These are phyloP conservation scores for Breynia disticha DNA, from an alignment of 441 rosid species.

Conservation along the genomic window DNA sequence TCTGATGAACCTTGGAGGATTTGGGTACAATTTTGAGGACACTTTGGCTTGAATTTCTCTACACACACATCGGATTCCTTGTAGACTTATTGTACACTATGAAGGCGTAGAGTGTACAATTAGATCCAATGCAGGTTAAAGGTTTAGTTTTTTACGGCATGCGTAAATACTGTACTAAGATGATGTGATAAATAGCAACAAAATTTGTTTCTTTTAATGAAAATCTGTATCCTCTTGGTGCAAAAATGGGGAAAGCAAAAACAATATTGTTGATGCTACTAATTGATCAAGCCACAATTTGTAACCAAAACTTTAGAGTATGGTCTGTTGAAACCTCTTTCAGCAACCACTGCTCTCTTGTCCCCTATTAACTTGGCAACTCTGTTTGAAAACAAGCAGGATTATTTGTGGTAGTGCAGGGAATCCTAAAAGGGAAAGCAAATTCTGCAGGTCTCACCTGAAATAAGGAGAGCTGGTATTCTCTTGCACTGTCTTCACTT, in stretches of 20 bases:
- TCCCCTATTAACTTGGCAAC: constrained; percentile 83
- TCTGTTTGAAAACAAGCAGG: constrained; percentile 26
- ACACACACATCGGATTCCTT: not conserved
- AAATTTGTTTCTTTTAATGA: constrained; percentile 2
- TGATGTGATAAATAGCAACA: constrained; percentile 12
- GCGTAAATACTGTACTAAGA: constrained; percentile 1
- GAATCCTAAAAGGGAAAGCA: not conserved
- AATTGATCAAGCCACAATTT: constrained; percentile 59
- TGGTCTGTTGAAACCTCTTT: constrained; percentile 82
- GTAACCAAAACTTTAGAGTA: constrained; percentile 63
- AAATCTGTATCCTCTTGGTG: constrained; percentile 6
- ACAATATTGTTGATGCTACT: not conserved
- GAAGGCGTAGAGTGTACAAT: not conserved
- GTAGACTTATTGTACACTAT: constrained; percentile 1
- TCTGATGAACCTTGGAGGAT: constrained; percentile 6
- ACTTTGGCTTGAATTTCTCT: constrained; percentile 1
- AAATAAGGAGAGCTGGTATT: constrained; percentile 80
- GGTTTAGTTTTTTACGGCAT: constrained; percentile 2
- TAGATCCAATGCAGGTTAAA: not conserved
- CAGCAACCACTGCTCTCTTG: constrained; percentile 84
- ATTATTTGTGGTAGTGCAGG: not conserved
- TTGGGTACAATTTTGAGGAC: not conserved
- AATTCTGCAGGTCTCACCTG: constrained; percentile 33
- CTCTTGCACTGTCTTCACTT: constrained; percentile 70
- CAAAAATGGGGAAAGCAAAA: constrained; percentile 7